Conservation (phyloP, 495 filamentous ascomycete species). For the Cercophora samala region DNA sequence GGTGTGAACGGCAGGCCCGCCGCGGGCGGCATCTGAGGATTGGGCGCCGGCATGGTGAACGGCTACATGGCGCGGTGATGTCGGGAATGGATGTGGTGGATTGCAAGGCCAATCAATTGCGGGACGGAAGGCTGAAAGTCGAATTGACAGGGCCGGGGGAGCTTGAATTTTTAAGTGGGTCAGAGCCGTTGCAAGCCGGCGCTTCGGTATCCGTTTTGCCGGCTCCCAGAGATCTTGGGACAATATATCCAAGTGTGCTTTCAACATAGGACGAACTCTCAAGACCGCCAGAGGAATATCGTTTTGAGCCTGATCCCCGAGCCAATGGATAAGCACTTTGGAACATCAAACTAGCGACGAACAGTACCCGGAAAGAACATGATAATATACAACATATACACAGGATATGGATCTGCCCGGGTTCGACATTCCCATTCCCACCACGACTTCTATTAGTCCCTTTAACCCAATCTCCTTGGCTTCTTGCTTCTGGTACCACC, state of each 20-base stretch:
- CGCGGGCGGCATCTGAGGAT: background rate
- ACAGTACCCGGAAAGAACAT: background rate
- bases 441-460: background rate
- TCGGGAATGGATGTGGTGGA: background rate
- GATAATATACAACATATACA: background rate
- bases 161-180: conserved; percentile 31
- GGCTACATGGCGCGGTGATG: conserved; percentile 20
- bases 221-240: background rate
- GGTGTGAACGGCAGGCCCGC: background rate
- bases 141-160: background rate
- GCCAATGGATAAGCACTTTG: background rate
- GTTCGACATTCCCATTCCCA: background rate
- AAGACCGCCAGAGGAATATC: background rate
- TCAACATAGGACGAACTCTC: background rate
- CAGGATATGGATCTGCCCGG: background rate
- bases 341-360: background rate
- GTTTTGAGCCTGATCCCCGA: background rate
- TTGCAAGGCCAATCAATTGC: background rate
- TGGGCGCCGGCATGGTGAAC: conserved; percentile 13
- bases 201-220: conserved; percentile 3
- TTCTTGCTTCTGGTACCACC: conserved; percentile 85
- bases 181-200: conserved; percentile 1
- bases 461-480: conserved; percentile 75
- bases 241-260: background rate
- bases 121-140: conserved; percentile 1